Evolutionary conservation across 164 flowering plant species (phyloP).

Genomic region (Magnolia sinica): DNA sequence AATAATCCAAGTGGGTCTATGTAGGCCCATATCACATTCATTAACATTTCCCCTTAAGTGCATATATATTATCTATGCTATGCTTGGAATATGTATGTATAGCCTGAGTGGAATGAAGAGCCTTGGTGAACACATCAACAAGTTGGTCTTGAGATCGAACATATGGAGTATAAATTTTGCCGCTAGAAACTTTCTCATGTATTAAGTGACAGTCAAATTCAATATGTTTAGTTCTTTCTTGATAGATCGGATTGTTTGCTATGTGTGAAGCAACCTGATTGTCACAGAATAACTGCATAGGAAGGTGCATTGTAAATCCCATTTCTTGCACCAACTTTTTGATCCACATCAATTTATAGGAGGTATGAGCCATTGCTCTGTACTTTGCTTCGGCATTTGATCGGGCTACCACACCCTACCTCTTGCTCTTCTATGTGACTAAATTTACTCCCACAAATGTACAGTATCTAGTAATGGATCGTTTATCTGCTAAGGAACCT

Average conservation of each 20-base stretch:
- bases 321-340: neutral
- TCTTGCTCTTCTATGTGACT: too few relatives aligned
- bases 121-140: too few relatives aligned
- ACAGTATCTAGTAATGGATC: neutral
- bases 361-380: neutral
- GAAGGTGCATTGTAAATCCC: neutral
- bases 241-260: neutral
- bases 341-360: neutral
- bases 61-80: too few relatives aligned
- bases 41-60: too few relatives aligned
- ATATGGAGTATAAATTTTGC: too few relatives aligned
- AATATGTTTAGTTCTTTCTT: neutral
- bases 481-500: neutral
- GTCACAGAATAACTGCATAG: neutral
- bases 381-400: neutral
- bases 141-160: too few relatives aligned
- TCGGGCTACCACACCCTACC: too few relatives aligned
- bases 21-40: too few relatives aligned
- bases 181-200: neutral
- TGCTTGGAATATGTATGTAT: too few relatives aligned
- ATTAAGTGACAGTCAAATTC: neutral
- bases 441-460: neutral
- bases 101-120: too few relatives aligned
- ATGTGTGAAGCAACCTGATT: neutral
- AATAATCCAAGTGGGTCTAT: too few relatives aligned